These are phyloP conservation scores for Fusarium subtropicale DNA, from an alignment of 2,329 filamentous ascomycete species.

Conservation along the genomic window DNA sequence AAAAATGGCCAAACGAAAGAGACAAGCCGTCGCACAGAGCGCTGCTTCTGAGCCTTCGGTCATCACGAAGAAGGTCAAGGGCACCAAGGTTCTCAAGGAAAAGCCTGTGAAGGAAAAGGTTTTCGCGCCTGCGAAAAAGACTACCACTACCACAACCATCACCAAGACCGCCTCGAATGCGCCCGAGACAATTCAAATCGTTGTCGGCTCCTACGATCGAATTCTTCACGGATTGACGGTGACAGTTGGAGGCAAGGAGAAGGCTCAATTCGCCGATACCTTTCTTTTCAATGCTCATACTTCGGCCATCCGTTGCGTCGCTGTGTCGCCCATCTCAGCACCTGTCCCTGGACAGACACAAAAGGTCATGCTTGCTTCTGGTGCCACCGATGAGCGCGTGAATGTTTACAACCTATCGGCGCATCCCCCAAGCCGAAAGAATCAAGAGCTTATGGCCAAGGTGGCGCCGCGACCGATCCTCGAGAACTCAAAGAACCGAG, in stretches of 20 bases:
- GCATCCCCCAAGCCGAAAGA: conserved; percentile 68
- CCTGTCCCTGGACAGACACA: conserved; percentile 71
- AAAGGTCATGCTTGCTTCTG: conserved; percentile 90
- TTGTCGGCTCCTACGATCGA: conserved; percentile 94
- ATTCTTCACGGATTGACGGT: conserved; percentile 91
- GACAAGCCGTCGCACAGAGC: conserved; percentile 51
- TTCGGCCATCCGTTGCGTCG: conserved; percentile 89
- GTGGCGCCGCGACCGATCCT: conserved; percentile 79
- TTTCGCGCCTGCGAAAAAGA: conserved; percentile 42
- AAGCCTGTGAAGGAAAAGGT: conserved; percentile 31
- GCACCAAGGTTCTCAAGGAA: conserved; percentile 25
- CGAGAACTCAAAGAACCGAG: conserved; percentile 87
- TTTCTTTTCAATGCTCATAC: conserved; percentile 96
- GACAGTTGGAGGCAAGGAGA: conserved; percentile 61
- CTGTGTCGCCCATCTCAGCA: conserved; percentile 80
- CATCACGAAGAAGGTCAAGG: conserved; percentile 49
- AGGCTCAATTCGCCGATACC: conserved; percentile 83
- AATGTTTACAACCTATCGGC: conserved; percentile 92
- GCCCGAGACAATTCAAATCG: conserved; percentile 80
- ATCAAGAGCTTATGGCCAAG: conserved; percentile 71
- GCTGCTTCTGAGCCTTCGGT: conserved; percentile 40
- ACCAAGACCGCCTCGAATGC: conserved; percentile 35
- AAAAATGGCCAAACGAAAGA: conserved; percentile 64
- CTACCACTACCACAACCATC: conserved; percentile 19
- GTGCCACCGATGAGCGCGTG: conserved; percentile 92